These are phyloP conservation scores for Entelexis sorbosivorans DNA, from an alignment of 1,139 yeast genomes.

Conservation along the genomic window DNA sequence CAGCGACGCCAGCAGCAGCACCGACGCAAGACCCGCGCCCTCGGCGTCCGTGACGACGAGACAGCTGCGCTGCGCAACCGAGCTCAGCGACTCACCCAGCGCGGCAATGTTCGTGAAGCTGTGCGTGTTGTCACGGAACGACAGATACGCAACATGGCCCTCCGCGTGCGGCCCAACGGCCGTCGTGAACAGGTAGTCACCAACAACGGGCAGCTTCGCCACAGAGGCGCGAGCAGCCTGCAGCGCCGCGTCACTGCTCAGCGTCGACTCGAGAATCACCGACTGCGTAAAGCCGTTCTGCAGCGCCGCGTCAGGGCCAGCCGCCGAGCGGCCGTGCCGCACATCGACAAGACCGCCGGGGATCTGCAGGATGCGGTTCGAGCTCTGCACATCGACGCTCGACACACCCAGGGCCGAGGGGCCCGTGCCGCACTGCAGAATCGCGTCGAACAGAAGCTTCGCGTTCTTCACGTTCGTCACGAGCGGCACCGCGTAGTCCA, in stretches of 20 bases:
- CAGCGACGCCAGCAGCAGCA: slow-evolving; percentile 77
- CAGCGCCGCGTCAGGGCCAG: slow-evolving; percentile 51
- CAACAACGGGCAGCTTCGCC: slow-evolving; percentile 37
- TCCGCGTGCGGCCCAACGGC: slow-evolving; percentile 64
- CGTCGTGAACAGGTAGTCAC: slow-evolving; percentile 70
- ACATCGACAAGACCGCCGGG: slow-evolving; percentile 90
- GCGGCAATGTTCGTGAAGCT: slow-evolving; percentile 30
- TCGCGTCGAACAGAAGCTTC: slow-evolving; percentile 85
- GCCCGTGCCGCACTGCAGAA: slow-evolving; percentile 46
- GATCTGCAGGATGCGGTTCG: slow-evolving; percentile 67
- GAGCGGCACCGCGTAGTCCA: slow-evolving; percentile 93
- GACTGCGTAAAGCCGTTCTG: slow-evolving; percentile 85
- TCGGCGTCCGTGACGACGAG: slow-evolving; percentile 89
- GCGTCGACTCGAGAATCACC: slow-evolving; percentile 53
- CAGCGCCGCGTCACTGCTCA: slow-evolving; percentile 54
- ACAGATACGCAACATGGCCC: slow-evolving; percentile 52
- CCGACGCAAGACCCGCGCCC: slow-evolving; percentile 84
- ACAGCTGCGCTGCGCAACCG: slow-evolving; percentile 65
- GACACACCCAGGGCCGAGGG: slow-evolving; percentile 45
- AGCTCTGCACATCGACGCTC: slow-evolving; percentile 79
- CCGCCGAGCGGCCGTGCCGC: slow-evolving; percentile 53
- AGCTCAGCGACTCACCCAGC: slow-evolving; percentile 52
- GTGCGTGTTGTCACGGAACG: slow-evolving; percentile 26
- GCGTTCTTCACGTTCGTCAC: slow-evolving; percentile 98
- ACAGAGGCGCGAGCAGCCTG: slow-evolving; percentile 54